Base-by-base conservation (phyloP, 371 early-diverging fungal species). In the Fennellomyces sp. region DNA sequence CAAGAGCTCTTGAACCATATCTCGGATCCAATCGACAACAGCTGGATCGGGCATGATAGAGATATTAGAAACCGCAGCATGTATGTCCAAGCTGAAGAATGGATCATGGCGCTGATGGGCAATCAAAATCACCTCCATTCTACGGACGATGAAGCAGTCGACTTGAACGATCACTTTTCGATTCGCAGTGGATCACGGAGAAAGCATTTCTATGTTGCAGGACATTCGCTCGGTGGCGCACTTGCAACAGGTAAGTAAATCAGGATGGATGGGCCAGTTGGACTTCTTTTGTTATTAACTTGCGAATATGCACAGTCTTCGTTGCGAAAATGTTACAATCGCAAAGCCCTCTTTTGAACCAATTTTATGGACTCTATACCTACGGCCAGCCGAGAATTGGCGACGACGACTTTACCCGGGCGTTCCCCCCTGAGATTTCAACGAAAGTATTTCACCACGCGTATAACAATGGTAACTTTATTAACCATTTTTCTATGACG, bases 351-450 rank as follows among this genome's bases (percentile, higher is more conserved):
- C 64, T 85, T 5, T 52, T 85, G 11, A 72, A 80, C 4, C 72
- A 82, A 47, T 85, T 85, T 62, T 70, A 72, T 25, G 86, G 86
- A 1, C 61, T 85, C 5, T 85, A 85, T 47, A 85, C 86, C 1
- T 85, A 72, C 48, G 86, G 86, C 1, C 73, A 73, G 11, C 86
- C 86, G n/a, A 83, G 75, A 58, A 75, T 85, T 35, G 83, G 84
- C 0, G 80, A 83, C 60, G 73, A 68, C 33, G 81, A 78, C 11
- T 85, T 85, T 56, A 72, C 82, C 30, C 73, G 68, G 26, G 72
- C 73, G 0, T 83, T 85, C 39, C 75, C 75, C 30, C 66, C 76
- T 5, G 66, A 69, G 23, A 66, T 85, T 50, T 73, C 81, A 0
- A 72, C 76, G 50, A 82, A 78, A 56, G 81, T 85, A 42, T 85